Evolutionary conservation across 2,329 filamentous ascomycete species (phyloP).

Genomic region (Magnaporthiopsis rhizophila): DNA sequence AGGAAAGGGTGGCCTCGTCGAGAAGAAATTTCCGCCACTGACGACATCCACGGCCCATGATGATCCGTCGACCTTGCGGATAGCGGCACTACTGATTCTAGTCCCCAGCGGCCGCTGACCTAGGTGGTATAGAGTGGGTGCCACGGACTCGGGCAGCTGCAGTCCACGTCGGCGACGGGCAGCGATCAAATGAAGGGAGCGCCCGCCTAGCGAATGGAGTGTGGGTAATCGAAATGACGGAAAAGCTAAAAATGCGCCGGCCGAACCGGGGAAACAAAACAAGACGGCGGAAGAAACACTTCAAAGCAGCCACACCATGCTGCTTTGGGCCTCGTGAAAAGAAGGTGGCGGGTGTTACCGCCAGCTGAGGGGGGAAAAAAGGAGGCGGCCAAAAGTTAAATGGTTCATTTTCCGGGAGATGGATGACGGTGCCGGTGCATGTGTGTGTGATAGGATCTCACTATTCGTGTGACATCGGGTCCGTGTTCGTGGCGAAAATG

Average conservation of each 20-base stretch:
- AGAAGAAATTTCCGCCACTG: neutral
- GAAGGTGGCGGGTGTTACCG: neutral
- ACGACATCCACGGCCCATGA: neutral
- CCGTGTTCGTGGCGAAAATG: neutral
- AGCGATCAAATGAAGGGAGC: neutral
- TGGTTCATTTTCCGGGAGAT: too few species aligned
- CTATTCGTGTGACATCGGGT: neutral
- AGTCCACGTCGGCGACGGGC: neutral
- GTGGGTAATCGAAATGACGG: neutral
- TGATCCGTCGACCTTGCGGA: neutral
- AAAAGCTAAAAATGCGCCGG: neutral
- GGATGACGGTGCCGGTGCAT: neutral
- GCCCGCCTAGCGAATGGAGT: neutral
- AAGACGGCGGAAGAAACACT: neutral
- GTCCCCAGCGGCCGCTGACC: neutral
- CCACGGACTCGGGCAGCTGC: neutral
- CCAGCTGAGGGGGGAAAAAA: neutral
- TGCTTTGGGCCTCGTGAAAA: neutral
- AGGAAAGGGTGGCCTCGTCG: neutral
- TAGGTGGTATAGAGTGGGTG: neutral
- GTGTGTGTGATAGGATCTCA: neutral
- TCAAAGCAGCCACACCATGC: neutral
- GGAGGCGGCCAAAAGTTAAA: neutral
- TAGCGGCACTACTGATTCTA: neutral
- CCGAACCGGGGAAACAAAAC: neutral